phyloP scores from a whole-genome alignment of 192 early-diverging fungal genomes.

The Coemansia sp. region DNA sequence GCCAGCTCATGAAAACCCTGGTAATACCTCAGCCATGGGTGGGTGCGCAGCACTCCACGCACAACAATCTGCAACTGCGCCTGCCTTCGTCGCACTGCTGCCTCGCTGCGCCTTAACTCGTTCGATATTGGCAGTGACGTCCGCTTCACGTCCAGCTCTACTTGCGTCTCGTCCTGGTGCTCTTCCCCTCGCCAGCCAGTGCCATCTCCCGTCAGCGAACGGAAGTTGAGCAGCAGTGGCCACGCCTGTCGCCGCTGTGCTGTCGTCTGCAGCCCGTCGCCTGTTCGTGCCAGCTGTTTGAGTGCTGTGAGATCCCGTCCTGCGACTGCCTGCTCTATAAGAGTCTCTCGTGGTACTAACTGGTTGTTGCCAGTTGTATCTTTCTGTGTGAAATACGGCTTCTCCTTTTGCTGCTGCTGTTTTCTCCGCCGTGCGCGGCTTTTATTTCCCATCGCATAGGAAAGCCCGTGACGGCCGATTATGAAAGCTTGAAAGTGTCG shows the following conservation, averaged over 20 bases:
- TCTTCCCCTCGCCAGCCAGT: neutral
- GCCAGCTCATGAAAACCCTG: conserved; percentile 61
- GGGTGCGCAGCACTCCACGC: conserved; percentile 51
- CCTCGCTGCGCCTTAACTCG: conserved; percentile 26
- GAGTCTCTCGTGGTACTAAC: conserved; percentile 20
- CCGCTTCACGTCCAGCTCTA: conserved; percentile 41
- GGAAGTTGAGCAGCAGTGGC: conserved; percentile 49
- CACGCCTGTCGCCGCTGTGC: conserved; percentile 41
- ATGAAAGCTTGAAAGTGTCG: neutral
- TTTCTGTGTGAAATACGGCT: neutral
- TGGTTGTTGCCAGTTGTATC: neutral
- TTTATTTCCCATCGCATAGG: neutral
- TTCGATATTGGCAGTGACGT: conserved; percentile 24
- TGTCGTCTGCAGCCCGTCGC: conserved; percentile 34
- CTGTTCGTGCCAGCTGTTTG: conserved; percentile 38
- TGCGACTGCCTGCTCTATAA: conserved; percentile 41
- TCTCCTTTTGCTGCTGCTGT: neutral
- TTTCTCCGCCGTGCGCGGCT: conserved; percentile 2
- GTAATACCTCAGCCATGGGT: conserved; percentile 69
- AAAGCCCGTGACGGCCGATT: neutral
- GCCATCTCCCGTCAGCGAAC: conserved; percentile 27
- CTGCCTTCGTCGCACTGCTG: conserved; percentile 51
- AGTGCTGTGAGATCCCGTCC: conserved; percentile 37
- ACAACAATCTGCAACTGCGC: conserved; percentile 55
- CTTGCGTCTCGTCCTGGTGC: conserved; percentile 44